Evolutionary conservation across 2,329 filamentous ascomycete genomes (phyloP), one percentile per base, ranked within the genome.

Genomic region (Talaromyces pinophilus): DNA sequence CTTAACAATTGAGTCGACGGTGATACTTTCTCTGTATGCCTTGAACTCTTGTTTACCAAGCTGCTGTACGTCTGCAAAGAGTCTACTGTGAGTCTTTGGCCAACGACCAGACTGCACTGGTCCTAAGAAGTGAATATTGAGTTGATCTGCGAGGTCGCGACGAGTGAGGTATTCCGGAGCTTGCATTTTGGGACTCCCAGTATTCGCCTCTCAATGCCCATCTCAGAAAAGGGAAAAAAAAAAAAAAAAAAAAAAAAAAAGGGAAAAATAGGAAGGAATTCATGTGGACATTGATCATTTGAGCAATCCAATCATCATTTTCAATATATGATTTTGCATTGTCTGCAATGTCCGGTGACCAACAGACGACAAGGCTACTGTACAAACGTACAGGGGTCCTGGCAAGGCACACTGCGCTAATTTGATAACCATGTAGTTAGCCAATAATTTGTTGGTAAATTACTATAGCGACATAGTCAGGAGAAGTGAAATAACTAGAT

Each of bases 1-100:
- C 25, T 54, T 54, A 6, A 19, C 50, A 33, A 54, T 30, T 5
- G 50, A 54, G 15, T 54, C 28, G 25, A 54, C 15, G 15, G 25
- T 33, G 15, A 54, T 54, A 33, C 13, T 54, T 30, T n/a, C 25
- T 28, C 5, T n/a, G 25, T 54, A 54, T 30, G 15, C 6, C 2
- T 52, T 1, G n/a, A 50, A 25, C n/a, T 35, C 11, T 19, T 48
- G 44, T 10, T 25, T 15, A 15, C 44, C 60, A 35, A 67, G 62
- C n/a, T 65, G 38, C 11, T 62, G 55, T 25, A 67, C 62, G 30
- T 67, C 66, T 28, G 22, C 55, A 42, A 67, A 67, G 13, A 67
- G 55, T 55, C 62, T 67, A 15, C 55, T 30, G 35, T 67, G 66
- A 40, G 62, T 48, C 38, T 46, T 22, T 25, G 66, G 62, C 66